Conservation (phyloP, 2,329 filamentous ascomycete species). For the Gyromitra esculenta region DNA sequence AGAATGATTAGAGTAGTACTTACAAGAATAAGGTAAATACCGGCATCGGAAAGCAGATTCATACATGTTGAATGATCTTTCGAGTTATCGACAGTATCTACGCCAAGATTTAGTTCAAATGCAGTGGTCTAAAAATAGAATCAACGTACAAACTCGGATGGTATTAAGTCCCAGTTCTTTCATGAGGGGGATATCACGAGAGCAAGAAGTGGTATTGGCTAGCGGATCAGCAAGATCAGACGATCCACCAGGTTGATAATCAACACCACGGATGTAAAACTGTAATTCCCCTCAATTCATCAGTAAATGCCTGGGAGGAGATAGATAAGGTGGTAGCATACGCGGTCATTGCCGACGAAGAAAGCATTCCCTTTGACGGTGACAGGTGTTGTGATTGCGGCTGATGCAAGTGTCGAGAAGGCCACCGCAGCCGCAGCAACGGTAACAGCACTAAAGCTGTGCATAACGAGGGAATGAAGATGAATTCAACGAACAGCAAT, state of each 20-base stretch:
- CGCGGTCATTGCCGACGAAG: constrained; percentile 70
- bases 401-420: constrained; percentile 41
- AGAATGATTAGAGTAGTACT: background rate
- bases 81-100: constrained; percentile 85
- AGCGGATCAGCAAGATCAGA: constrained; percentile 77
- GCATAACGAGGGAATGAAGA: constrained; percentile 41
- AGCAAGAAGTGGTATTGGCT: constrained; percentile 74
- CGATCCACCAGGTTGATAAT: constrained; percentile 73
- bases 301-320: background rate
- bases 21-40: constrained; percentile 84
- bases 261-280: constrained; percentile 71
- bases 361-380: constrained; percentile 63
- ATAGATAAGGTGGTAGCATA: constrained; percentile 62
- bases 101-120: constrained; percentile 39
- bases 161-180: constrained; percentile 88
- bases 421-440: constrained; percentile 59
- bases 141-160: constrained; percentile 74
- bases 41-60: constrained; percentile 78
- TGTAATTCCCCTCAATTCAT: constrained; percentile 31
- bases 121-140: background rate
- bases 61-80: constrained; percentile 85
- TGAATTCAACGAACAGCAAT: constrained; percentile 6
- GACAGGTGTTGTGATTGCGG: constrained; percentile 49
- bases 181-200: constrained; percentile 83
- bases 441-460: constrained; percentile 62